A percentile compares a stretch with the other conserved stretches of the same genome.
Evolutionary conservation across 2,329 filamentous ascomycete genomes (phyloP).

Genomic region (Ilyonectria destructans): DNA sequence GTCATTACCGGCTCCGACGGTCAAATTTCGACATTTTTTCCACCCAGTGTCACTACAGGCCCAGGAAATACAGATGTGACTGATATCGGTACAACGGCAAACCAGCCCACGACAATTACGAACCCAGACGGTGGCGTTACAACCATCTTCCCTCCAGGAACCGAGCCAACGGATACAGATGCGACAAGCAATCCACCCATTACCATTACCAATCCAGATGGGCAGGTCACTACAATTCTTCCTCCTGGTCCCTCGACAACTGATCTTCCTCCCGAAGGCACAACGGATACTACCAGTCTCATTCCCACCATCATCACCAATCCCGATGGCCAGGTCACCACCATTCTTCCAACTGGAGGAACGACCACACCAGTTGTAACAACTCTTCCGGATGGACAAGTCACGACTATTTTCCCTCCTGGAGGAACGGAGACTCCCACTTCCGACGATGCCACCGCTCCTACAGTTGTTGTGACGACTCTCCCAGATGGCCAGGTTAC

Average conservation of each 20-base stretch:
- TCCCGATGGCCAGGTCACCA: too few species aligned
- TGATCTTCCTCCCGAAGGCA: neutral
- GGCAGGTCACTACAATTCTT: neutral
- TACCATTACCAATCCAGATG: neutral
- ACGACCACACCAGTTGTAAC: neutral
- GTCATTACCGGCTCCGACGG: neutral
- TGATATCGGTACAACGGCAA: too few species aligned
- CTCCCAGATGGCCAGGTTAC: neutral
- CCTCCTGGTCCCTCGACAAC: neutral
- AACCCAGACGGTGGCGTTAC: too few species aligned
- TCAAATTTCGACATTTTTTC: neutral
- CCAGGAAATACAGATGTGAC: too few species aligned
- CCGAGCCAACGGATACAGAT: too few species aligned
- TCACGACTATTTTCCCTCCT: neutral
- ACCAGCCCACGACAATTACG: too few species aligned
- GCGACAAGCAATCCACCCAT: neutral
- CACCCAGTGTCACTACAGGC: too few species aligned
- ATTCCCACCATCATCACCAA: too few species aligned
- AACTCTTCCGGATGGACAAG: neutral
- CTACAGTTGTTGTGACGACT: neutral
- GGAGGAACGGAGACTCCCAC: neutral
- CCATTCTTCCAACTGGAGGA: too few species aligned
- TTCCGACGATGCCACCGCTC: neutral
- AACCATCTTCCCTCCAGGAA: too few species aligned
- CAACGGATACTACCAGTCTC: neutral